Percentiles rank a stretch among this genome's conserved stretches.
Conservation (phyloP, 768 basidiomycete genomes). For the Suillus tomentosus region DNA sequence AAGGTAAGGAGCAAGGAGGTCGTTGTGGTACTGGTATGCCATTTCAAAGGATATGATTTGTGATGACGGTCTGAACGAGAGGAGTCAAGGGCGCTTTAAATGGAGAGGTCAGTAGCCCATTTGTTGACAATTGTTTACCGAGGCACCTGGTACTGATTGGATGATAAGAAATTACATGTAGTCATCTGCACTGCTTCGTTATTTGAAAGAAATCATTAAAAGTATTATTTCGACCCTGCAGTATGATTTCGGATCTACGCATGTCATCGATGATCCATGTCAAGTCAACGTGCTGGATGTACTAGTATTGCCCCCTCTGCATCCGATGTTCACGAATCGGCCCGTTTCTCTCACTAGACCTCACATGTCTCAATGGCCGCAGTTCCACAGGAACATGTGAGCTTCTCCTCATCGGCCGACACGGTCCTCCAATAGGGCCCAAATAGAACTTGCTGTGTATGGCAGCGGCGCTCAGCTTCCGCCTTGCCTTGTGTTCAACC, state of each 20-base stretch:
- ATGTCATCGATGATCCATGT: not conserved
- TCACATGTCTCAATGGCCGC: not conserved
- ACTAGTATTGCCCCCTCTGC: not conserved
- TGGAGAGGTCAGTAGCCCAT: conserved; percentile 17
- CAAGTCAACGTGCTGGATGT: not conserved
- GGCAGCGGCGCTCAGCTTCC: conserved; percentile 3
- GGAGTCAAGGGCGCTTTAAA: conserved; percentile 24
- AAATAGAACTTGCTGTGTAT: not conserved
- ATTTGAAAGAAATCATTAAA: not conserved
- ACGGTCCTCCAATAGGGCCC: not conserved
- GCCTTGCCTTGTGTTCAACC: not conserved
- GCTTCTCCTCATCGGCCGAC: conserved; percentile 4
- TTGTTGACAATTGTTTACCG: conserved; percentile 30
- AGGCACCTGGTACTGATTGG: conserved; percentile 28
- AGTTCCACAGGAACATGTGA: not conserved
- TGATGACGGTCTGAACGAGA: conserved; percentile 16
- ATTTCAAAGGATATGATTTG: conserved; percentile 18
- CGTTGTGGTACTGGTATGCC: conserved; percentile 63
- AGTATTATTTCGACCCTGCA: not conserved
- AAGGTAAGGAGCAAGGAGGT: conserved; percentile 89
- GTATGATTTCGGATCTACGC: not conserved
- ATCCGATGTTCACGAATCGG: not conserved
- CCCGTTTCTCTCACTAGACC: not conserved
- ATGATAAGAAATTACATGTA: conserved; percentile 25
- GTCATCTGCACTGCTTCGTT: no score